Evolutionary conservation across 1,139 yeast species (phyloP), one percentile per base, ranked within the genome.

Genomic region (Tardiomyces depauwii): DNA sequence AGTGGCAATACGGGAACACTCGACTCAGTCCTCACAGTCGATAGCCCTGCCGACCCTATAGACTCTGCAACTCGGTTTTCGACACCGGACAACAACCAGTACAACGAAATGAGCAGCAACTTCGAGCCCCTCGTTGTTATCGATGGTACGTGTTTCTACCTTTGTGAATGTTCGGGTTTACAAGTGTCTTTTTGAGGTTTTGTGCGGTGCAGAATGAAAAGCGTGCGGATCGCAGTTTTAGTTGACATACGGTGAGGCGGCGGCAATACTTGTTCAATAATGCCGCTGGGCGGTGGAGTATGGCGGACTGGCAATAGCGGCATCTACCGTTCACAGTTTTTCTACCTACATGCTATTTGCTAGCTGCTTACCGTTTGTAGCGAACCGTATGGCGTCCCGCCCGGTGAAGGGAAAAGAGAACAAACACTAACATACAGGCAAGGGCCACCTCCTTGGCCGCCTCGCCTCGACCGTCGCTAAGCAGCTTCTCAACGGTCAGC

Each of bases 361-460:
- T 7, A 21, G 7, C 25, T 21, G 25, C 7, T 21, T 21, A 21
- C 25, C 4, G 4, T 21, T 21, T 21, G 25, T 7, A 21, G 7
- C 25, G 7, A n/a, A n/a, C n/a, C n/a, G n/a, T n/a, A n/a, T n/a
- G n/a, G n/a, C n/a, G n/a, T n/a, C n/a, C n/a, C n/a, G n/a, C n/a
- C n/a, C n/a, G n/a, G n/a, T n/a, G n/a, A n/a, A n/a, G n/a, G n/a
- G n/a, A n/a, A n/a, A n/a, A n/a, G n/a, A 21, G 25, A 5, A 30
- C 3, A 13, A 30, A 30, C 16, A 30, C 36, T 30, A 30, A 30
- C 36, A 30, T 30, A 30, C 36, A 30, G 58, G 55, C 52, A 55
- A 91, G 88, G 98, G 97, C 74, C 99, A 91, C 77, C 85, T 91
- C 71, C 83, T 91, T 72, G 99, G 99, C 76, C 96, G 99, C 81